Evolutionary conservation across 345 rosid genomes (phyloP).

Genomic region (Garcia nutans): DNA sequence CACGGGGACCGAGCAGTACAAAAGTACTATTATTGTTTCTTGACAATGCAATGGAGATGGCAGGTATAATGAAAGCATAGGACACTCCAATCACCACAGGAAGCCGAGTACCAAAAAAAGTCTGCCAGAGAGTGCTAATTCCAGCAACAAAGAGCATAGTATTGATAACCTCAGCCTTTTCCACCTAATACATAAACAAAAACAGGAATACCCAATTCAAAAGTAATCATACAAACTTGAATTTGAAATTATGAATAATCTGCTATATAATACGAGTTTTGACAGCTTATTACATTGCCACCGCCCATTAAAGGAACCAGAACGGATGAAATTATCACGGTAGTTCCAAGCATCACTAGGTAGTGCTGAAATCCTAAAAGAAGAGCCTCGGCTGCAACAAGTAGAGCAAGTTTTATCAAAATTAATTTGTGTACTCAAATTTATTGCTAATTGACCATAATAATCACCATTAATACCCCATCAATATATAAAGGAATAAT

Average conservation of each 20-base stretch:
- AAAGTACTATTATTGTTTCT: conserved; percentile 21
- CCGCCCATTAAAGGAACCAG: conserved; percentile 86
- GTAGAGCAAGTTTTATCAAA: background rate
- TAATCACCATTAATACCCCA: background rate
- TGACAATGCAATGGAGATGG: conserved; percentile 61
- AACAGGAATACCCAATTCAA: conserved; percentile 4
- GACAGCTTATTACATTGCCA: conserved; percentile 55
- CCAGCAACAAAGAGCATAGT: conserved; percentile 75
- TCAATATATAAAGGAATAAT: background rate
- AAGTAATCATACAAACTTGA: background rate
- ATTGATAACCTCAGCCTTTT: conserved; percentile 80
- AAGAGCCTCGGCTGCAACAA: conserved; percentile 65
- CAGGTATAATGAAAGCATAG: conserved; percentile 67
- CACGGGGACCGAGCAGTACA: conserved; percentile 42
- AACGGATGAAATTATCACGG: conserved; percentile 64
- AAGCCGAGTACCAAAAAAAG: conserved; percentile 70
- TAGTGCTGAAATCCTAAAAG: conserved; percentile 86
- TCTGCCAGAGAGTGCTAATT: conserved; percentile 68
- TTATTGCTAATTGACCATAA: background rate
- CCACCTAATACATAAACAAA: conserved; percentile 39
- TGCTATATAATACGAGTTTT: background rate
- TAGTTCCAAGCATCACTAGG: conserved; percentile 84
- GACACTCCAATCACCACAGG: conserved; percentile 88
- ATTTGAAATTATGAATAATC: background rate
- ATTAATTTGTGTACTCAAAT: background rate